These are phyloP conservation scores for Paecilomyces fulvus DNA, from an alignment of 2,329 filamentous ascomycete species.

Conservation along the genomic window DNA sequence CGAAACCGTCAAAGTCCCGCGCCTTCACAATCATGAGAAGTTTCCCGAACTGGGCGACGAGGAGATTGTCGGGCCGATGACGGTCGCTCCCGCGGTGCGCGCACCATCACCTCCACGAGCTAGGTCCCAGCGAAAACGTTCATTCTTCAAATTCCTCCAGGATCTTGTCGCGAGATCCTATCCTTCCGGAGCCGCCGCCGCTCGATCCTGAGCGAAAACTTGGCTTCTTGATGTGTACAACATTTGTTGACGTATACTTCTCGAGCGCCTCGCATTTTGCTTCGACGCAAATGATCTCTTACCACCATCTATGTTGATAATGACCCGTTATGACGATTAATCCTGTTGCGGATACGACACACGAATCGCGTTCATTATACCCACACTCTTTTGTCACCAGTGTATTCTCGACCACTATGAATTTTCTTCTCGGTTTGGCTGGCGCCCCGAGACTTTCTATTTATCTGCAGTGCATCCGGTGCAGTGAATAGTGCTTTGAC, in stretches of 20 bases:
- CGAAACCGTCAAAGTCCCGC: conserved; percentile 40
- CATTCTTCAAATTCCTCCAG: conserved; percentile 37
- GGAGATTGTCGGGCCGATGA: conserved; percentile 91
- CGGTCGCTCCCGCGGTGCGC: conserved; percentile 35
- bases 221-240: conserved; percentile 11
- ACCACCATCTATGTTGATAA: not conserved
- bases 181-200: conserved; percentile 1
- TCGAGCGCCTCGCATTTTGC: conserved; percentile 15
- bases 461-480: not conserved
- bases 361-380: conserved; percentile 6
- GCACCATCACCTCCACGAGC: conserved; percentile 33
- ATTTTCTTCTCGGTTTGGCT: not conserved
- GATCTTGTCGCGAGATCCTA: conserved; percentile 30
- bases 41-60: conserved; percentile 83
- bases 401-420: not conserved
- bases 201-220: not conserved
- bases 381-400: not conserved
- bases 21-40: conserved; percentile 55
- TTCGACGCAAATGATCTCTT: conserved; percentile 20
- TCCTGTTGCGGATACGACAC: conserved; percentile 27
- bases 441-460: not conserved
- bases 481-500: not conserved
- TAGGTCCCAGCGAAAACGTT: conserved; percentile 34
- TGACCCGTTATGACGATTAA: conserved; percentile 4
- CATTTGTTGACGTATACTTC: conserved; percentile 12